Evolutionary conservation across 306 rosid genomes (phyloP).

Genomic region (Pterocarpus macrocarpus): DNA sequence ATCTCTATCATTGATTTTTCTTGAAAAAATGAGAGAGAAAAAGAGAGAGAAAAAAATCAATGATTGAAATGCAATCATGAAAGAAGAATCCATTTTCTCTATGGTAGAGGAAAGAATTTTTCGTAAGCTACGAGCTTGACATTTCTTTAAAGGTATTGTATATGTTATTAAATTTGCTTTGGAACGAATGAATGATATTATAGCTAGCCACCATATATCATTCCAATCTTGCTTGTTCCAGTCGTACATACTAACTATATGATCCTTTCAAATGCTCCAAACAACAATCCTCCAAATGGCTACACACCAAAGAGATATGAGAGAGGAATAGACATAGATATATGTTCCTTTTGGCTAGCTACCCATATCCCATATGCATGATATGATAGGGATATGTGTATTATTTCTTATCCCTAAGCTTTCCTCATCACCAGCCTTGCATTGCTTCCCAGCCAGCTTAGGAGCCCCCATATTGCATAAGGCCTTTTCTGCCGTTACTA

Average conservation of each 20-base stretch:
- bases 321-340: slow-evolving; percentile 13
- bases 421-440: slow-evolving; percentile 64
- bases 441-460: slow-evolving; percentile 74
- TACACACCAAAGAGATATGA: slow-evolving; percentile 52
- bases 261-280: slow-evolving; percentile 58
- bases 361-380: slow-evolving; percentile 55
- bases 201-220: slow-evolving; percentile 44
- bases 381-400: slow-evolving; percentile 55
- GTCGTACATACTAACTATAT: neutral
- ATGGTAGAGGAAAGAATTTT: too few species aligned
- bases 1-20: too few species aligned
- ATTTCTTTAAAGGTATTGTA: slow-evolving; percentile 50
- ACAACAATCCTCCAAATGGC: slow-evolving; percentile 47
- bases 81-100: too few species aligned
- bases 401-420: slow-evolving; percentile 52
- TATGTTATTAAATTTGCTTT: slow-evolving; percentile 49
- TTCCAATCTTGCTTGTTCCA: slow-evolving; percentile 51
- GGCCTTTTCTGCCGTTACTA: slow-evolving; percentile 54
- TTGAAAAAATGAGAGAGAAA: too few species aligned
- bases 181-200: slow-evolving; percentile 60
- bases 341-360: slow-evolving; percentile 33
- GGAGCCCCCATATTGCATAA: slow-evolving; percentile 31
- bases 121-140: slow-evolving; percentile 64
- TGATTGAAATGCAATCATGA: too few species aligned
- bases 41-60: too few species aligned